phyloP scores from a whole-genome alignment of 2,329 filamentous ascomycete genomes.

The Botryotinia calthae region DNA sequence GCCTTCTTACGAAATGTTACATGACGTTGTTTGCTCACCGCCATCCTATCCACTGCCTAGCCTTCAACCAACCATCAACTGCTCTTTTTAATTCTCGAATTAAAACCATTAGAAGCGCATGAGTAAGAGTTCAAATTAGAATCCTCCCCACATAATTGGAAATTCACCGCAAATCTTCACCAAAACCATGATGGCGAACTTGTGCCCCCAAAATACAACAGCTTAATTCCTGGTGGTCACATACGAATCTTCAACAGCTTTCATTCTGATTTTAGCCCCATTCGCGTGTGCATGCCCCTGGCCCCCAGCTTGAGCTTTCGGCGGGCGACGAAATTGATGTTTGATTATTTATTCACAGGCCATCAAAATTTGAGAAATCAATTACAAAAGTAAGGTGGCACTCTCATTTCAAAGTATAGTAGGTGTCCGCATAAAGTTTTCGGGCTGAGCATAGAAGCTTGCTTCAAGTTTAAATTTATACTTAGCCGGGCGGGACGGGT shows the following conservation, averaged over 20 bases:
- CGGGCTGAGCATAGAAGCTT: neutral
- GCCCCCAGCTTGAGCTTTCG: neutral
- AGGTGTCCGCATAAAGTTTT: neutral
- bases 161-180: neutral
- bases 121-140: neutral
- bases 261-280: slow-evolving; percentile 6
- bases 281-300: slow-evolving; percentile 2
- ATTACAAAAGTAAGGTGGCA: neutral
- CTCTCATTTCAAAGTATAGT: neutral
- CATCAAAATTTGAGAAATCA: neutral
- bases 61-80: neutral
- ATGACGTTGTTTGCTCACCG: neutral
- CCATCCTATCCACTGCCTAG: neutral
- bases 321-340: neutral
- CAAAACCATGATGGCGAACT: neutral
- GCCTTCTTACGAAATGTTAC: neutral
- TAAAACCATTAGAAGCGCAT: neutral
- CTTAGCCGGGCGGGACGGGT: neutral
- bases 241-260: slow-evolving; percentile 3
- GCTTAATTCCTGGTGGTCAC: neutral
- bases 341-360: neutral
- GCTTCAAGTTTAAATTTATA: neutral
- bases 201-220: neutral
- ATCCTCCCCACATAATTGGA: neutral
- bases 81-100: neutral